Base-by-base conservation (phyloP, 352 stramenopile genomes). In the Globisporangium iwayamae region DNA sequence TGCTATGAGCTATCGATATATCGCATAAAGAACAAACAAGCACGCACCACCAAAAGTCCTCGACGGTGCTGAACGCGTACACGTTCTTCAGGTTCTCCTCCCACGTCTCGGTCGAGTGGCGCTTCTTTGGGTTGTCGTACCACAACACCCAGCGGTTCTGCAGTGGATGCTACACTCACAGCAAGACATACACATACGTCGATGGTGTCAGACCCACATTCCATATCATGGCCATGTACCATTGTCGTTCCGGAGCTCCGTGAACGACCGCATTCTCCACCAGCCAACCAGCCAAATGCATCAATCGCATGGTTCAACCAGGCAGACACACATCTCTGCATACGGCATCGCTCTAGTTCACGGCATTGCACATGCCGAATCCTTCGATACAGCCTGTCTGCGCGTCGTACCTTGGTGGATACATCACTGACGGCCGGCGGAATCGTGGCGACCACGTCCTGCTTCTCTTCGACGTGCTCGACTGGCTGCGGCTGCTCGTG, bases 11-110 rank as follows among this genome's bases (percentile, higher is more conserved):
- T 5, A 38, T 20, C 13, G 2, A 48, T 9, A 39, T 16, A 56
- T 39, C 13, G 38, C 4, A 36, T 36, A 34, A 30, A n/a, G 11
- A n/a, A 48, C 20, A 55, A 28, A 45, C 14, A 11, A 20, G 8
- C 11, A 85, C 84, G 66, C 74, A 93, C 71, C 89, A 96, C 96
- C 96, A 99, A 83, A 99, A 99, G 77, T 97, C 90, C 71, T 98
- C 94, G 59, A 98, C 93, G 22, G 91, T 98, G 73, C 92, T 85
- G 73, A 99, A 99, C 55, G 90, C 94, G 83, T 89, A 97, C 57
- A 97, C 86, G 60, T 91, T 90, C 73, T 96, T 96, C 55, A 97
- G 79, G 71, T 94, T 96, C 55, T 94, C 85, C 70, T 94, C 87
- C 87, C 87, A 96, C 22, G 80, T 88, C 70, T 96, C 85, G 69